These are phyloP conservation scores for Dactylellina cionopaga DNA, from an alignment of 2,329 filamentous ascomycete species.

Conservation along the genomic window DNA sequence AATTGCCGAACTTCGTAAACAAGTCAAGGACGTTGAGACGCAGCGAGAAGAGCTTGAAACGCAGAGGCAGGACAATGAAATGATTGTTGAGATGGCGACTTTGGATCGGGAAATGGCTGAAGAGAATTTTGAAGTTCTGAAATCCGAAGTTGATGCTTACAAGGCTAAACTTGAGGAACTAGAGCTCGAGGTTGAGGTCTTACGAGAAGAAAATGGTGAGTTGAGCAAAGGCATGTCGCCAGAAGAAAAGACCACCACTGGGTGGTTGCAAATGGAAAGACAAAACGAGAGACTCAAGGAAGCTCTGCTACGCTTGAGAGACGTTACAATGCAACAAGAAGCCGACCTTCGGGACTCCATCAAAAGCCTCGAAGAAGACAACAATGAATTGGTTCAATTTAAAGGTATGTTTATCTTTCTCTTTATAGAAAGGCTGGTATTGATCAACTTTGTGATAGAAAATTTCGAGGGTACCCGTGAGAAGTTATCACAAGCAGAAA, in stretches of 20 bases:
- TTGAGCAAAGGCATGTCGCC: constrained; percentile 84
- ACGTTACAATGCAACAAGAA: constrained; percentile 87
- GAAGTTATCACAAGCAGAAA: constrained; percentile 76
- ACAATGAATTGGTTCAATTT: constrained; percentile 73
- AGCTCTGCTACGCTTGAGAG: constrained; percentile 82
- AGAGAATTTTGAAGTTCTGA: constrained; percentile 84
- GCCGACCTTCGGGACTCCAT: constrained; percentile 80
- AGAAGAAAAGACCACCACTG: constrained; percentile 85
- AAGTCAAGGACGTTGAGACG: constrained; percentile 78
- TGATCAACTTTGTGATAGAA: constrained; percentile 59
- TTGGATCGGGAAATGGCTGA: constrained; percentile 97
- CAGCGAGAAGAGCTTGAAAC: constrained; percentile 76
- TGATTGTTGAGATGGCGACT: constrained; percentile 83
- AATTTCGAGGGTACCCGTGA: constrained; percentile 77
- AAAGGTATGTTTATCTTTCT: constrained; percentile 61
- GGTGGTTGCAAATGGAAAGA: constrained; percentile 90
- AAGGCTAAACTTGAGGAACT: constrained; percentile 83
- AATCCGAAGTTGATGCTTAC: constrained; percentile 79
- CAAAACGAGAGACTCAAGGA: constrained; percentile 88
- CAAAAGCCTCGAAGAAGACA: constrained; percentile 75
- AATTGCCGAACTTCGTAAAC: constrained; percentile 76
- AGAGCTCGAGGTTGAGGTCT: constrained; percentile 84
- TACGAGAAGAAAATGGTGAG: constrained; percentile 87
- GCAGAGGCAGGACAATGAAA: constrained; percentile 84
- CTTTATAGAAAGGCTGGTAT: background rate